A percentile compares a stretch with the other conserved stretches of the same genome.
These are phyloP conservation scores for Corymbia calophylla DNA, from an alignment of 441 rosid genomes.

Conservation along the genomic window DNA sequence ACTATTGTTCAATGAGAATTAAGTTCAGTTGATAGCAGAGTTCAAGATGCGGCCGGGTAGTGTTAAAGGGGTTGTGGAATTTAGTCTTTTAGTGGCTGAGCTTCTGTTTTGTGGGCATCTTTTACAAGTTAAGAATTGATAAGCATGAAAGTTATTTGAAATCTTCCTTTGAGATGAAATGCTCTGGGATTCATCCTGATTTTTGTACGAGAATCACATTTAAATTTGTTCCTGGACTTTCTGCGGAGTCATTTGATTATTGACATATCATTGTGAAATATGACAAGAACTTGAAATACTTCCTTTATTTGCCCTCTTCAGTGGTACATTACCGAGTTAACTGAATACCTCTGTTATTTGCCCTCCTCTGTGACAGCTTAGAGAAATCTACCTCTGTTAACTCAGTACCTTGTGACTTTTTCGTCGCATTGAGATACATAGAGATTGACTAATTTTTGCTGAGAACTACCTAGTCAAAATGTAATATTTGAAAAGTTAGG, in stretches of 20 bases:
- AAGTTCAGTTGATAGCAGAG: neutral
- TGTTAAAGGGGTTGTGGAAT: neutral
- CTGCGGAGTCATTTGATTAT: neutral
- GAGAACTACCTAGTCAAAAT: too few relatives aligned
- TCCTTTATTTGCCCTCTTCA: neutral
- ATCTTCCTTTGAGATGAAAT: neutral
- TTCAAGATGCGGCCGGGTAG: neutral
- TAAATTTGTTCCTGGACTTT: neutral
- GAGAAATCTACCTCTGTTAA: neutral
- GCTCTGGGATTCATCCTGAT: neutral
- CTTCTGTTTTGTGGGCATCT: neutral
- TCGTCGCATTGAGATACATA: too few relatives aligned
- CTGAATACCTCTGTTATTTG: neutral
- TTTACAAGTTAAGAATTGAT: neutral
- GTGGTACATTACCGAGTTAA: too few relatives aligned
- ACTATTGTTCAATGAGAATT: too few relatives aligned
- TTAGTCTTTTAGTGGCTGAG: neutral
- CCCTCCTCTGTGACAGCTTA: neutral
- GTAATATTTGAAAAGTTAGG: too few relatives aligned
- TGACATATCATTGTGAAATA: neutral
- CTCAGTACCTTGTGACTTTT: neutral
- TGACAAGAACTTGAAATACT: neutral
- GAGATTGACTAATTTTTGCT: too few relatives aligned
- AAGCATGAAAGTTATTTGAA: neutral
- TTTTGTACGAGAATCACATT: neutral